Evolutionary conservation across 2,329 filamentous ascomycete genomes (phyloP), one percentile per base, ranked within the genome.

Genomic region (Dactylella cylindrospora): DNA sequence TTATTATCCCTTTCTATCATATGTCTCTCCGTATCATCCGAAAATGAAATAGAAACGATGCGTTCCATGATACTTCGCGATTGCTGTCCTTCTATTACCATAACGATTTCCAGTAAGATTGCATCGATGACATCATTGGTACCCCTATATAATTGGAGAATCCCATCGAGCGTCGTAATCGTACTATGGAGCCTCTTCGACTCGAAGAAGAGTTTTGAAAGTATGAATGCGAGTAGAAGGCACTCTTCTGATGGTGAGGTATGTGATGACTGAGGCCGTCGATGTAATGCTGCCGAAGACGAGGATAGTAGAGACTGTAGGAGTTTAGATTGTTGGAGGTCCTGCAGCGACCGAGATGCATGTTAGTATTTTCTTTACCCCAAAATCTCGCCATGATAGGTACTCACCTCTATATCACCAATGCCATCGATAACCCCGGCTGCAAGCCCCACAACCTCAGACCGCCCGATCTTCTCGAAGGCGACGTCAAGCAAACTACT

Each of bases 121-220:
- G 39, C 46, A 46, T 70, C 68, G 13, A 68, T 44, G n/a, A 57
- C 19, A 39, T 65, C 54, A 19, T 66, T 67, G 3, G 55, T 66
- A 6, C 67, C 68, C n/a, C 47, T 35, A 36, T 70, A 70, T 10
- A 68, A 36, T 3, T 46, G 29, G 15, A 70, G 29, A 20, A 68
- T 38, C 3, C 67, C 66, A 23, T 70, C 66, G 2, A 69, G 31
- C 2, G 67, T 70, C 5, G 67, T 67, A 41, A 67, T 26, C 22
- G 61, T 69, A 7, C 65, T 65, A 36, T 68, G 64, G 13, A 46
- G 15, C 12, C 46, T 36, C 41, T 65, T 68, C 7, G 50, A 53
- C 4, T 62, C 36, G 5, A 41, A 64, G 38, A 68, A 70, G 2
- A 70, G 45, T 25, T 35, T 50, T 22, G 62, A 60, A n/a, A 68